Evolutionary conservation across 768 basidiomycete genomes (phyloP).

Genomic region (Xerocomellus amylosporus): DNA sequence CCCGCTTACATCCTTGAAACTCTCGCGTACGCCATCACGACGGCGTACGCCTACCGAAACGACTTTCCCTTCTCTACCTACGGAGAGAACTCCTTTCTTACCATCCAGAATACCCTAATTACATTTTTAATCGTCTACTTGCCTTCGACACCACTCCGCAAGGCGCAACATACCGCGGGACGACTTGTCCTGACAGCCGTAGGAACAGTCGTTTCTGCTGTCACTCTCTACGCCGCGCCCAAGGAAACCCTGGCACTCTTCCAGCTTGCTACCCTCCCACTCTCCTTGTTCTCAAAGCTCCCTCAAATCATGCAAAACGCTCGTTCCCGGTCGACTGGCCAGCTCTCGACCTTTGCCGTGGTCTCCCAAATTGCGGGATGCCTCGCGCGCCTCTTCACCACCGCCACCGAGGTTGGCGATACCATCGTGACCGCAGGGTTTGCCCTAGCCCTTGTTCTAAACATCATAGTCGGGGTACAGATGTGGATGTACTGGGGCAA

Average conservation of each 20-base stretch:
- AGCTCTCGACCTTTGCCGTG: constrained; percentile 92
- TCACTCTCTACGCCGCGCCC: constrained; percentile 49
- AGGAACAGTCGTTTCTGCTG: constrained; percentile 33
- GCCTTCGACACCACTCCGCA: constrained; percentile 34
- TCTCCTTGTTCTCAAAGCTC: constrained; percentile 88
- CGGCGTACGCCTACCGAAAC: constrained; percentile 83
- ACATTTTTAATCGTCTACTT: constrained; percentile 83
- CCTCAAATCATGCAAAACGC: constrained; percentile 90
- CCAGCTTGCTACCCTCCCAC: constrained; percentile 84
- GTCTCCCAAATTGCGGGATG: constrained; percentile 86
- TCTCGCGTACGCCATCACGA: constrained; percentile 82
- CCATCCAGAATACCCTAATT: constrained; percentile 84
- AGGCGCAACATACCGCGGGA: constrained; percentile 28
- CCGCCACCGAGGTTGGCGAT: constrained; percentile 86
- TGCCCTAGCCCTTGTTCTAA: constrained; percentile 75
- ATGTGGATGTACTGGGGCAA: constrained; percentile 83
- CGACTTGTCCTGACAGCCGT: constrained; percentile 32
- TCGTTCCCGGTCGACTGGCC: constrained; percentile 76
- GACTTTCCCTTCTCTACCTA: constrained; percentile 95
- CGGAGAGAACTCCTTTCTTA: constrained; percentile 94
- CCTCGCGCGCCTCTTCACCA: constrained; percentile 90
- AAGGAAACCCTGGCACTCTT: constrained; percentile 56
- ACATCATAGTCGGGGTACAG: constrained; percentile 80
- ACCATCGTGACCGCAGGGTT: constrained; percentile 78
- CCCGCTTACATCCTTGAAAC: constrained; percentile 90